A percentile compares a stretch with the other conserved stretches of the same genome.
phyloP scores from a whole-genome alignment of 2,329 filamentous ascomycete genomes.

The Cordyceps militaris region DNA sequence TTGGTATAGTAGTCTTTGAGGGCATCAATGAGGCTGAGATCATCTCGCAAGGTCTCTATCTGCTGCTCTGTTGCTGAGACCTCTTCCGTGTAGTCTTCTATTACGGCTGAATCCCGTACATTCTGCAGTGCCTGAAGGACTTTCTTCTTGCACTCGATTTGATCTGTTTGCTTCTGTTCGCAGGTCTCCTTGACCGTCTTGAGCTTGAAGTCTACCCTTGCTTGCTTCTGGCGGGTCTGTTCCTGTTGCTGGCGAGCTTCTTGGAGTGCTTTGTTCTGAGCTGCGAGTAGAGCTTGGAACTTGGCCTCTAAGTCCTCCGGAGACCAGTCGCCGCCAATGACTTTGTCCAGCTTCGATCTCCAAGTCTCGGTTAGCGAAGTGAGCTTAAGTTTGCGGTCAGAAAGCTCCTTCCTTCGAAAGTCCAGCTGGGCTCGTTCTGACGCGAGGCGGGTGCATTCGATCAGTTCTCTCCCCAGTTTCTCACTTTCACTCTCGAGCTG shows the following conservation, averaged over 20 bases:
- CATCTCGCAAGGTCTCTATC: conserved; percentile 53
- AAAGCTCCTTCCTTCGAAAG: conserved; percentile 71
- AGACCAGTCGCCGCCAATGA: conserved; percentile 62
- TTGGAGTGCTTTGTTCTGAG: conserved; percentile 49
- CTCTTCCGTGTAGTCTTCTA: conserved; percentile 49
- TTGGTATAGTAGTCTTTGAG: conserved; percentile 65
- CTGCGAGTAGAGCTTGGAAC: conserved; percentile 57
- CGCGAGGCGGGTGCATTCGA: conserved; percentile 73
- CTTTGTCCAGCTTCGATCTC: conserved; percentile 57
- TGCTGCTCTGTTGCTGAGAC: conserved; percentile 48
- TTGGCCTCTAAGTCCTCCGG: conserved; percentile 61
- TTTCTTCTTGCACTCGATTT: conserved; percentile 51
- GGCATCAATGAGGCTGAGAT: conserved; percentile 61
- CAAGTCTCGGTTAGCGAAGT: conserved; percentile 73
- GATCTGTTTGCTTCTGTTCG: conserved; percentile 56
- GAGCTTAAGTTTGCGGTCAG: conserved; percentile 65
- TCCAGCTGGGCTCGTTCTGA: conserved; percentile 80
- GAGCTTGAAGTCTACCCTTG: conserved; percentile 68
- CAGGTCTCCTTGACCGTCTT: conserved; percentile 58
- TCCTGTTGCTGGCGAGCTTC: conserved; percentile 67
- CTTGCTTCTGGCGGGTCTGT: conserved; percentile 61
- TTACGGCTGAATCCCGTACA: conserved; percentile 36
- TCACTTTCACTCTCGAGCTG: conserved; percentile 66
- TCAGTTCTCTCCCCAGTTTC: conserved; percentile 69
- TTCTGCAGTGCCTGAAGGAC: conserved; percentile 43